Base-by-base conservation (phyloP, 495 filamentous ascomycete genomes). In the Penicillium macrosclerotiorum region DNA sequence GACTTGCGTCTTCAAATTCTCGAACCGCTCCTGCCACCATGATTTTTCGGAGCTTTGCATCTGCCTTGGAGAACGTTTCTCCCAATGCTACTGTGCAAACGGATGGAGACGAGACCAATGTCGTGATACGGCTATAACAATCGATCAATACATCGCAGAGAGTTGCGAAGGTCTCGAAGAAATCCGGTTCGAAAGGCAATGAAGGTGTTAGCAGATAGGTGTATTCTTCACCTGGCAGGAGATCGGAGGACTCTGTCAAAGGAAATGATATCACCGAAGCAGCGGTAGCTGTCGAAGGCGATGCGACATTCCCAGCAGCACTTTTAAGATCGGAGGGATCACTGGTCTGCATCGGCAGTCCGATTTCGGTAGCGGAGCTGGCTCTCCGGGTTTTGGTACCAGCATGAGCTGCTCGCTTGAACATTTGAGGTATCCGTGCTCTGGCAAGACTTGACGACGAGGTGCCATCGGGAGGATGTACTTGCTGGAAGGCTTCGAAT, bases 101-200 rank as follows among this genome's bases (percentile, higher is more conserved):
- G 3, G 79, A 71, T 2, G 90, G 81, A 1, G 78, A 77, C 20
- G 81, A 72, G 30, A 97, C 72, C 37, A 97, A 72, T 16, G 66
- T 70, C 57, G 92, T 70, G 16, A 97, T 80, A 24, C 83, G 77
- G 37, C 82, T 82, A 66, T 99, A 99, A 55, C 82, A 88, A 55
- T 97, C 93, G 51, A 96, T 94, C 45, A 99, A 68, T 2, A 94
- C 88, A 64, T 99, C 94, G 68, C 93, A 97, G 18, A 99, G 73
- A 7, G 93, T 96, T n/a, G 90, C 86, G 65, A 97, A 97, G 0
- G 89, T 94, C 68, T 95, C 89, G 63, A 90, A 94, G 59, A 95
- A 99, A 65, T 99, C 93, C 8, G 92, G 92, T 37, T 97, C 93
- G 58, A 99, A 99, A 0, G 93, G 93, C 38, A 97, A 71, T n/a